Evolutionary conservation across 225 moss, liverwort and hornwort species (phyloP), one percentile per base, ranked within the genome.

Genomic region (Climacium dendroides): DNA sequence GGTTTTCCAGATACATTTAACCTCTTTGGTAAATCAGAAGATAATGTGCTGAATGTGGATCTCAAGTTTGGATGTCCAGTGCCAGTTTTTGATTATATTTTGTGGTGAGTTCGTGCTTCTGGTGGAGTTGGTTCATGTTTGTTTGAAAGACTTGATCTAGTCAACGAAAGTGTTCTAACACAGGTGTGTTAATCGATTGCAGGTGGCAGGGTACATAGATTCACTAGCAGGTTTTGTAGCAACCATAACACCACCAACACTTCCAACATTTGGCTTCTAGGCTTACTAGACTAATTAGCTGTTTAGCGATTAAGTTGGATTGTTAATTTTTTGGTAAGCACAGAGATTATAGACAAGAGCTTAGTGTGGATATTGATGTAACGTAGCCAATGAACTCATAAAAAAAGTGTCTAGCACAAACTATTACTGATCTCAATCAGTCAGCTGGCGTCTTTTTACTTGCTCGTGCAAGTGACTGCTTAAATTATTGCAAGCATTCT

Each of bases 171-270:
- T 80, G 20, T 77, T 74, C 26, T 88, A 23, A 86, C 80, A 63
- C 84, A 26, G 37, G 47, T 64, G 54, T 79, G 82, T 75, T 48
- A 79, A 52, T 84, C 29, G 64, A 77, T 83, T 87, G 89, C 94
- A 94, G 94, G 87, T 92, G 66, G 90, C 94, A 83, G 90, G 92
- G 43, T 91, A 94, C 79, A 52, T 94, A 62, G 94, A 94, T 87
- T 92, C 91, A 67, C 5, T 94, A 55, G 91, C 92, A 81, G 87
- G 69, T 73, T 91, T 91, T 84, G 53, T 94, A 73, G 92, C 92
- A 81, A 83, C 90, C 53, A 84, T 94, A 61, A 89, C 92, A 66
- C 92, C 90, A 26, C 89, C 78, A 84, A 77, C 78, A 45, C 71
- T 85, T 32, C 73, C 73, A 79, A 79, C 78, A 19, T 17, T 86